A percentile compares a stretch with the other conserved stretches of the same genome.
These are phyloP conservation scores for Penicillium chermesinum DNA, from an alignment of 495 filamentous ascomycete species.

Conservation along the genomic window DNA sequence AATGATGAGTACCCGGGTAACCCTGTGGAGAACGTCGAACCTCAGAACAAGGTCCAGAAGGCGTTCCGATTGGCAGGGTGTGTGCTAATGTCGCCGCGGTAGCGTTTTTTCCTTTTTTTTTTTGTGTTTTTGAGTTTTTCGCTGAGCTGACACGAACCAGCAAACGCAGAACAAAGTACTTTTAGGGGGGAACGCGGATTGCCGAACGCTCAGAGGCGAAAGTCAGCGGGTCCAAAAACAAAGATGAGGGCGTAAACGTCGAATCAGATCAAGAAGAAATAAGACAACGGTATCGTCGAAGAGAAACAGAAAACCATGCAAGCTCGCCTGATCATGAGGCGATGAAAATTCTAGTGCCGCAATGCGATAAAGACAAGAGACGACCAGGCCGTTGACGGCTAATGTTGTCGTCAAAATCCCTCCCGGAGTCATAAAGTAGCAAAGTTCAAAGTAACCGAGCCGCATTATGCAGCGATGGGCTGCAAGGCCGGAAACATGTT, in stretches of 20 bases:
- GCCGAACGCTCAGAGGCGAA: slow-evolving; percentile 22
- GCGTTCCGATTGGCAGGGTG: slow-evolving; percentile 16
- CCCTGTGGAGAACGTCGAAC: slow-evolving; percentile 7
- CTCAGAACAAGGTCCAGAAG: background rate
- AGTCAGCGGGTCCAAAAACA: slow-evolving; percentile 20
- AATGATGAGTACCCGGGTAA: background rate
- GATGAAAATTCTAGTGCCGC: slow-evolving; percentile 27
- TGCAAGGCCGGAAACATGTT: slow-evolving; percentile 56
- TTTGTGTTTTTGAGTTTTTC: slow-evolving; percentile 24
- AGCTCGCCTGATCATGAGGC: slow-evolving; percentile 21
- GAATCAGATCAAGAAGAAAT: slow-evolving; percentile 21
- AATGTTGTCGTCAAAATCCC: slow-evolving; percentile 10
- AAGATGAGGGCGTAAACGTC: slow-evolving; percentile 26
- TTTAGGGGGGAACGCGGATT: slow-evolving; percentile 31
- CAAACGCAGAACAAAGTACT: slow-evolving; percentile 33
- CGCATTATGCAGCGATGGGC: slow-evolving; percentile 42
- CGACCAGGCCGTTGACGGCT: slow-evolving; percentile 8
- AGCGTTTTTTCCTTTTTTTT: slow-evolving; percentile 36
- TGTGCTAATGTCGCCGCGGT: slow-evolving; percentile 31
- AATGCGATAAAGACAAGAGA: slow-evolving; percentile 13
- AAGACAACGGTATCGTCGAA: slow-evolving; percentile 38
- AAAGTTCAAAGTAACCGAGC: slow-evolving; percentile 3
- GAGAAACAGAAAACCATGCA: slow-evolving; percentile 25
- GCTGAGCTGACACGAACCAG: slow-evolving; percentile 26
- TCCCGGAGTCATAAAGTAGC: slow-evolving; percentile 17